phyloP scores from a whole-genome alignment of 148 eudicot species.

The Rhododendron henanense region DNA sequence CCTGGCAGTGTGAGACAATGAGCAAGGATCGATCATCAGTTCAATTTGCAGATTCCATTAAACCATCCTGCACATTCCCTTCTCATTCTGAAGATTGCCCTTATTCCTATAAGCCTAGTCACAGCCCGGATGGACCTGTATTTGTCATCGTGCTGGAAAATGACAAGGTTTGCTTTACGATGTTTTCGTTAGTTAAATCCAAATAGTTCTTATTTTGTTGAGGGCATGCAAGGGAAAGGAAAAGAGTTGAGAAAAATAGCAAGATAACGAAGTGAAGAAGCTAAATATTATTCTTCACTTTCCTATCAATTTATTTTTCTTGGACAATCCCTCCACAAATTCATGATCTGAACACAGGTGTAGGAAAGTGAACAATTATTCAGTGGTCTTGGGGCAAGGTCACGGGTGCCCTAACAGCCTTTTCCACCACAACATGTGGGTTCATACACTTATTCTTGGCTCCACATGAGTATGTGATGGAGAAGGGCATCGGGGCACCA shows the following conservation, averaged over 20 bases:
- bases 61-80: conserved; percentile 78
- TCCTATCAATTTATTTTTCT: not conserved
- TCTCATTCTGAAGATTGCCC: conserved; percentile 78
- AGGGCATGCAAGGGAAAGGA: not conserved
- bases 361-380: not conserved
- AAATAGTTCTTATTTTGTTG: not conserved
- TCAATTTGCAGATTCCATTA: conserved; percentile 36
- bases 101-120: conserved; percentile 53
- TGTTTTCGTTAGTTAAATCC: not conserved
- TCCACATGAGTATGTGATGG: not conserved
- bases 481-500: not conserved
- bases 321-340: not conserved
- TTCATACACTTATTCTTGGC: not conserved
- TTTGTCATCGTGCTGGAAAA: conserved; percentile 83
- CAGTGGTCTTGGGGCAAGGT: not conserved
- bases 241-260: not conserved
- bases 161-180: conserved; percentile 61
- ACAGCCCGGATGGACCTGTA: conserved; percentile 68
- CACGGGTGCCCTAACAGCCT: not conserved
- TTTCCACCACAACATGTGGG: not conserved
- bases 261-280: not conserved
- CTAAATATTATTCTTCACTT: not conserved
- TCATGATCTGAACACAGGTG: not conserved
- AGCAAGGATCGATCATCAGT: conserved; percentile 46
- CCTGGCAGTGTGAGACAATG: conserved; percentile 96